Conservation (phyloP, 208 protist genomes). For the Leishmania mexicana region DNA sequence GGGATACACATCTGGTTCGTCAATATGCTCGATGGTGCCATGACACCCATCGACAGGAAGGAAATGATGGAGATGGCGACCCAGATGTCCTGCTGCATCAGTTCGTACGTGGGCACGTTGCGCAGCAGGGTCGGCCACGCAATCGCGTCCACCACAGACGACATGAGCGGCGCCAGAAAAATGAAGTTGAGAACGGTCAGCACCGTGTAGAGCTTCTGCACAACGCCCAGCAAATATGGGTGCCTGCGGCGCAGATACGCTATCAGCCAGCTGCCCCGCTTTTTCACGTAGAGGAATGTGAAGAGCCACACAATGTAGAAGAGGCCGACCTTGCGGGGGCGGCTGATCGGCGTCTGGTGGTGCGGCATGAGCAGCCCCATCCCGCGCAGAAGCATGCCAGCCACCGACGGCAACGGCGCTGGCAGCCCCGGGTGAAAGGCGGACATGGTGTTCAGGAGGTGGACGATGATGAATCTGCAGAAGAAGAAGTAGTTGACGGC, state of each 20-base stretch:
- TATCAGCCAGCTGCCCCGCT: not conserved
- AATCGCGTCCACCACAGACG: conserved; percentile 58
- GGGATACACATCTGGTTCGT: conserved; percentile 44
- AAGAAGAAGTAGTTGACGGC: conserved; percentile 65
- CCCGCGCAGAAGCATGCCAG: conserved; percentile 49
- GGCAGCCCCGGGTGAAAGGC: conserved; percentile 62
- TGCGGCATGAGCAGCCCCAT: conserved; percentile 67
- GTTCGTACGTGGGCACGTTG: conserved; percentile 52
- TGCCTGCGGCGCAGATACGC: conserved; percentile 18
- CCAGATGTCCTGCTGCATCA: conserved; percentile 26
- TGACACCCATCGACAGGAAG: conserved; percentile 36
- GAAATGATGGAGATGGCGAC: conserved; percentile 36
- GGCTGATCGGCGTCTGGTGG: conserved; percentile 29
- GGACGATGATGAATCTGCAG: conserved; percentile 42
- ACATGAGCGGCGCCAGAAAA: conserved; percentile 48
- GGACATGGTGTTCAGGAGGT: conserved; percentile 50
- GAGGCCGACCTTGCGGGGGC: conserved; percentile 27
- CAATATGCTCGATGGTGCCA: conserved; percentile 44
- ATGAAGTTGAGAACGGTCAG: conserved; percentile 45
- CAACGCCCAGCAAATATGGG: conserved; percentile 30
- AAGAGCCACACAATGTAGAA: conserved; percentile 36
- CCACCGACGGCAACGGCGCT: conserved; percentile 53
- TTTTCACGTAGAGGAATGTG: conserved; percentile 15
- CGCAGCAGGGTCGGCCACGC: conserved; percentile 66
- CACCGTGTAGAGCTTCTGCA: conserved; percentile 38